These are phyloP conservation scores for Collybiopsis confluens DNA, from an alignment of 768 basidiomycete species.

Conservation along the genomic window DNA sequence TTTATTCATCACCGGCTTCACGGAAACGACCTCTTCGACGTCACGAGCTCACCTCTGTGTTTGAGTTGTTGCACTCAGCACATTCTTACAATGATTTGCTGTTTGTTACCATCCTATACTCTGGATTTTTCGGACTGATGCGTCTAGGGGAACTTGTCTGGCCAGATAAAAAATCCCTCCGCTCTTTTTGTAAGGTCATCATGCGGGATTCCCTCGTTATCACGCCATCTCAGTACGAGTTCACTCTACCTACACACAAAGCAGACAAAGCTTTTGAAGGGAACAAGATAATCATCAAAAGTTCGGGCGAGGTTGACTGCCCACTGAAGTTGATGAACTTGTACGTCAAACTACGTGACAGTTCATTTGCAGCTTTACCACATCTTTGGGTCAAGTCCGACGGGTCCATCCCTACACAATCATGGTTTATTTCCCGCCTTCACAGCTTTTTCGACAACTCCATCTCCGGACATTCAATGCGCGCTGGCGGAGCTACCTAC, in stretches of 20 bases:
- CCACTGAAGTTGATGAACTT: background rate
- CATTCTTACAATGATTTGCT: background rate
- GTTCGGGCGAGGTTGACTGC: constrained; percentile 15
- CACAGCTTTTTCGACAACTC: background rate
- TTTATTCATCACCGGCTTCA: background rate
- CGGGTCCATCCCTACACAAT: background rate
- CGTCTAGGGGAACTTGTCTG: background rate
- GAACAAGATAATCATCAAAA: constrained; percentile 10
- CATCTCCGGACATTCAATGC: constrained; percentile 21
- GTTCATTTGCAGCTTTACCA: background rate
- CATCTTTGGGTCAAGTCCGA: background rate
- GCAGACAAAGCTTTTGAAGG: constrained; percentile 8
- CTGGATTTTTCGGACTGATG: background rate
- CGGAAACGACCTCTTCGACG: background rate
- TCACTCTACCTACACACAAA: background rate
- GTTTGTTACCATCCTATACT: background rate
- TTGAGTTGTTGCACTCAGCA: background rate
- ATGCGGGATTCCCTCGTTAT: background rate
- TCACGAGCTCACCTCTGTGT: background rate
- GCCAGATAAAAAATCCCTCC: no score
- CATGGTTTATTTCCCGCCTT: background rate
- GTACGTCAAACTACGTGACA: background rate
- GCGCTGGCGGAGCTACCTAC: constrained; percentile 8
- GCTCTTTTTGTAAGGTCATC: background rate
- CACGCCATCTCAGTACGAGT: background rate